Base-by-base conservation (phyloP, 306 rosid genomes). In the Vicia sativa region DNA sequence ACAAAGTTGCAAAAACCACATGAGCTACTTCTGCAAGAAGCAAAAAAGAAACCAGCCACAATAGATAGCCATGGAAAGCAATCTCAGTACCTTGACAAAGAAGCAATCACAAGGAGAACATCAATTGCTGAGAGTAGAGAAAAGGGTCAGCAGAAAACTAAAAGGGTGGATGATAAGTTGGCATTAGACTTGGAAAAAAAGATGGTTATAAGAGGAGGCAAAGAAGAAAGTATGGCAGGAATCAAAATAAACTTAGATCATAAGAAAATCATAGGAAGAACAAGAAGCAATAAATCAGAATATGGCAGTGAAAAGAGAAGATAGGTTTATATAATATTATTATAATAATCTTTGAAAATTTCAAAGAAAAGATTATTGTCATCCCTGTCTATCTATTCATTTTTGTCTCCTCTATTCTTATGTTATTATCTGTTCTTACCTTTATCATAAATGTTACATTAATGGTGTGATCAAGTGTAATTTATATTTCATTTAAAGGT, bases 261-360 rank as follows among this genome's bases (percentile, higher is more conserved):
- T 39, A 82, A 81, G 83, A 86, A 66, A 70, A 68, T 72, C 14
- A 11, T 70, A 16, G 35, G 69, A 52, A 86, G 76, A 77, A 84
- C 87, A 73, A 84, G 87, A 63, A 81, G 90, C 73, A 81, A 81
- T 61, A 83, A 84, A 77, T 73, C 91, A 74, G 95, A 87, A 65
- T 83, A 74, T 75, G 84, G 84, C 43, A 73, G 64, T 67, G 88
- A 85, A 74, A 92, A 71, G 73, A 82, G 83, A 62, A 80, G 87
- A 76, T 84, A 89, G 69, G 82, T 74, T 75, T 71, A 45, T n/a
- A 69, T 28, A 31, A 43, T 57, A 45, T 21, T 41, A 9, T 11
- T 62, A 56, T 26, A 29, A 52, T 3, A 37, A 50, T 9, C 71
- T 42, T 68, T 41, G 79, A 69, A 63, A 53, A 76, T n/a, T 55